Conservation (phyloP, 306 rosid genomes). For the Glycyrrhiza uralensis region DNA sequence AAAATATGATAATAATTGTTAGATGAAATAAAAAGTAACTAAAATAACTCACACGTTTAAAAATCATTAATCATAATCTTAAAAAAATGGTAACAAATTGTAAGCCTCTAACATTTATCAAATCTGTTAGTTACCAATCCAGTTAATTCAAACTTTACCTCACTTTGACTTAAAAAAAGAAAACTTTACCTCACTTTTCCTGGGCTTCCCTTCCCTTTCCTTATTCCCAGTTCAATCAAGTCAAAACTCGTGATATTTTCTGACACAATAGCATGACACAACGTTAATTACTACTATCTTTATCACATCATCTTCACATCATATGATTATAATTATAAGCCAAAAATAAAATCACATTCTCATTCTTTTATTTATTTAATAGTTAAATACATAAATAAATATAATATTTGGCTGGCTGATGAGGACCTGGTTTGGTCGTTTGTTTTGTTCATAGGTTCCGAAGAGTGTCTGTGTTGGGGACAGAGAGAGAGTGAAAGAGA, state of each 20-base stretch:
- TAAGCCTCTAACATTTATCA: too few relatives aligned
- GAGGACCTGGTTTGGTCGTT: slow-evolving; percentile 1
- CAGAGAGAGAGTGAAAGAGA: background rate
- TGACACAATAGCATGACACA: background rate
- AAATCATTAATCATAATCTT: too few relatives aligned
- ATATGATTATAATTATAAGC: background rate
- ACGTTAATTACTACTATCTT: slow-evolving; percentile 8
- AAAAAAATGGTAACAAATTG: too few relatives aligned
- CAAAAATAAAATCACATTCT: background rate
- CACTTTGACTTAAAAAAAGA: too few relatives aligned
- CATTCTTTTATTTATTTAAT: background rate
- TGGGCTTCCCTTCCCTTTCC: background rate
- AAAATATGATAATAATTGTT: too few relatives aligned
- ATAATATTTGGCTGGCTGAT: background rate
- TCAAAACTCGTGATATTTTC: slow-evolving; percentile 20
- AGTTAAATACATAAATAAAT: too few relatives aligned
- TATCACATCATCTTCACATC: slow-evolving; percentile 7
- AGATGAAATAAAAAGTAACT: too few relatives aligned
- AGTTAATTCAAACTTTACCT: background rate
- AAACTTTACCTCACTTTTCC: background rate
- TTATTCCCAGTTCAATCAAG: background rate
- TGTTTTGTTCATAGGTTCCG: slow-evolving; percentile 17
- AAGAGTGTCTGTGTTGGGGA: background rate
- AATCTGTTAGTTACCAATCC: background rate
- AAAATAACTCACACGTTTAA: too few relatives aligned